Evolutionary conservation across 345 rosid genomes (phyloP).

Genomic region (Iberis pinnata): DNA sequence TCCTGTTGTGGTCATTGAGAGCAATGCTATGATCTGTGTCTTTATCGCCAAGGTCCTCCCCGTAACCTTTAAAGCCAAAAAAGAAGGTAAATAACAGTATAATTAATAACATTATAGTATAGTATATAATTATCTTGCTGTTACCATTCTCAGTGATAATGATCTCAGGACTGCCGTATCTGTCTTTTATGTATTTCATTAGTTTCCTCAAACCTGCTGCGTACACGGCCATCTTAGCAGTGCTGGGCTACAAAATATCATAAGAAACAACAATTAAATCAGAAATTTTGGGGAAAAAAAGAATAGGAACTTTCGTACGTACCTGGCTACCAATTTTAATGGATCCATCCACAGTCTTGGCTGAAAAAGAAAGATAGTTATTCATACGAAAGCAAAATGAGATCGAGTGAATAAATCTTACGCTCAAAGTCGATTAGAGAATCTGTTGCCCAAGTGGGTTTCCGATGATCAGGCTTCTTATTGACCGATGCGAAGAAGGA

Average conservation of each 20-base stretch:
- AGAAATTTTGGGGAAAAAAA: too few relatives aligned
- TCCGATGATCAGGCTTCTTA: conserved; percentile 1
- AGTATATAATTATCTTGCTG: too few relatives aligned
- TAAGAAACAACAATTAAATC: too few relatives aligned
- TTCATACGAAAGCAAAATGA: too few relatives aligned
- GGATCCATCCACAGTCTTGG: conserved; percentile 29
- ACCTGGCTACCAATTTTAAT: conserved; percentile 31
- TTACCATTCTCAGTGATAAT: too few relatives aligned
- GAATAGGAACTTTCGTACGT: too few relatives aligned
- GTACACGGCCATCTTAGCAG: conserved; percentile 33
- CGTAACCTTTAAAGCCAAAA: conserved; percentile 24
- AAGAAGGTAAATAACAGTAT: too few relatives aligned
- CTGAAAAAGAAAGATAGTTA: not conserved
- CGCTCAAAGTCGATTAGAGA: conserved; percentile 23
- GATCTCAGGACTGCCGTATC: conserved; percentile 34
- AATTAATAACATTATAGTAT: too few relatives aligned
- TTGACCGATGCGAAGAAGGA: conserved; percentile 18
- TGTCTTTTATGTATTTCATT: conserved; percentile 30
- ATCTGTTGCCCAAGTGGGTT: conserved; percentile 36
- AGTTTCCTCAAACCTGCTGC: conserved; percentile 38
- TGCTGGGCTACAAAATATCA: conserved; percentile 27
- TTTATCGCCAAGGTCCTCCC: conserved; percentile 29
- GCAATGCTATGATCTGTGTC: conserved; percentile 24
- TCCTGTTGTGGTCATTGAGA: conserved; percentile 31
- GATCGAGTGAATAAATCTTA: conserved; percentile 25